Conservation (phyloP, 2,329 filamentous ascomycete species). For the Helotiales sp. region DNA sequence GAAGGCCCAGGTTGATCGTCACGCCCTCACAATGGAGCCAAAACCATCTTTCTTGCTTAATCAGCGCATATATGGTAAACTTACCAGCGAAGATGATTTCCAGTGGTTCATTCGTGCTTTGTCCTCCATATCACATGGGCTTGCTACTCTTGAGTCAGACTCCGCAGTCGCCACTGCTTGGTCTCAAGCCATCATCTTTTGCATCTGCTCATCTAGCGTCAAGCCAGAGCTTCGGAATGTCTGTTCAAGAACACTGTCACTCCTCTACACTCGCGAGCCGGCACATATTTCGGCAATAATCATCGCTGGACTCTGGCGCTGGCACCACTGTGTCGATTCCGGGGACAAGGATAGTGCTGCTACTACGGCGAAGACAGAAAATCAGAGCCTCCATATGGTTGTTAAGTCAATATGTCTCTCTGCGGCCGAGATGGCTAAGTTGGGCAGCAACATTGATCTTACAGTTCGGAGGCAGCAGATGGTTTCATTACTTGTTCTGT, state of each 20-base stretch:
- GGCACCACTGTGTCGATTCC: conserved; percentile 69
- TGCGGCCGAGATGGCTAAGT: conserved; percentile 53
- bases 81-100: conserved; percentile 75
- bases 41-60: conserved; percentile 90
- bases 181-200: conserved; percentile 84
- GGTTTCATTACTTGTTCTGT: conserved; percentile 76
- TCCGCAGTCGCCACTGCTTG: conserved; percentile 68
- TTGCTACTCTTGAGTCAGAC: conserved; percentile 52
- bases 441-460: conserved; percentile 51
- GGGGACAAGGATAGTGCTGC: conserved; percentile 81
- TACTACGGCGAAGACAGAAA: conserved; percentile 66
- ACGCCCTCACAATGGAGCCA: conserved; percentile 71
- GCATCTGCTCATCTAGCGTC: conserved; percentile 67
- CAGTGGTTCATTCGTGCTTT: conserved; percentile 78
- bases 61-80: conserved; percentile 81
- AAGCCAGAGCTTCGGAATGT: conserved; percentile 67
- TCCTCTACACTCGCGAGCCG: conserved; percentile 66
- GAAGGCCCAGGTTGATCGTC: conserved; percentile 65
- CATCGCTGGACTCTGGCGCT: conserved; percentile 77
- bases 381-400: conserved; percentile 64
- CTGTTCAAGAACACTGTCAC: conserved; percentile 64
- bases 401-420: conserved; percentile 68
- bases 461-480: conserved; percentile 70
- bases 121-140: conserved; percentile 59
- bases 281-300: conserved; percentile 65